Base-by-base conservation (phyloP, 2,329 filamentous ascomycete genomes). In the Lasiodiplodia sp. region DNA sequence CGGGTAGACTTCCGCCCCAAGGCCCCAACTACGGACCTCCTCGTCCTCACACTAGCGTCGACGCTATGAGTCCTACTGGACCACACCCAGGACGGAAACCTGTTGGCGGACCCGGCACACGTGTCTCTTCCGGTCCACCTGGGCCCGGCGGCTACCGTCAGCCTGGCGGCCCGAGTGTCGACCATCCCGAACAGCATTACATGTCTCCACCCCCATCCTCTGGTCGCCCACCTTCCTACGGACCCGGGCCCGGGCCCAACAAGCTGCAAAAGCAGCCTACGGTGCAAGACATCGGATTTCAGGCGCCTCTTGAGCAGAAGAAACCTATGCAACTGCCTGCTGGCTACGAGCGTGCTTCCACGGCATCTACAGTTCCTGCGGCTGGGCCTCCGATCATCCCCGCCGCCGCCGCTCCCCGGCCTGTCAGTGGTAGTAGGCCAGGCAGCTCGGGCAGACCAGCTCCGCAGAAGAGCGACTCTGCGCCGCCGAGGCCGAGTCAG, bases 201-300 rank as follows among this genome's bases (percentile, higher is more conserved):
- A 73, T 73, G 18, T 70, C 72, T 34, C 73, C 75, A 53, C 75
- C 84, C 77, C 71, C 83, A 79, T 71, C 82, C 76, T 72, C 79
- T 70, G 75, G 75, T 53, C 58, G 79, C 80, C n/a, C 78, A 80
- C 8, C 80, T 76, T 58, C 71, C 67, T 31, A 69, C 77, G 21
- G 83, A 83, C 65, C 78, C 82, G 34, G 81, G 82, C 25, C 84
- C 71, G 81, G 81, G 40, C 79, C 80, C 53, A 79, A 78, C 68
- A 81, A 80, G 67, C 75, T 82, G 18, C 83, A 84, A 68, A 81
- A 82, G 69, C 28, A 75, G 76, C 75, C 23, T 76, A 76, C 16
- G 11, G 34, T 44, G 16, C 76, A 76, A 14, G 78, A 80, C 60
- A 78, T 80, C 69, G 79, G 78, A 6, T 80, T 78, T 66, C 49